Percentiles rank a stretch among this genome's conserved stretches.
phyloP scores from a whole-genome alignment of 805 yeast genomes.

The Pichia cephalocereana region DNA sequence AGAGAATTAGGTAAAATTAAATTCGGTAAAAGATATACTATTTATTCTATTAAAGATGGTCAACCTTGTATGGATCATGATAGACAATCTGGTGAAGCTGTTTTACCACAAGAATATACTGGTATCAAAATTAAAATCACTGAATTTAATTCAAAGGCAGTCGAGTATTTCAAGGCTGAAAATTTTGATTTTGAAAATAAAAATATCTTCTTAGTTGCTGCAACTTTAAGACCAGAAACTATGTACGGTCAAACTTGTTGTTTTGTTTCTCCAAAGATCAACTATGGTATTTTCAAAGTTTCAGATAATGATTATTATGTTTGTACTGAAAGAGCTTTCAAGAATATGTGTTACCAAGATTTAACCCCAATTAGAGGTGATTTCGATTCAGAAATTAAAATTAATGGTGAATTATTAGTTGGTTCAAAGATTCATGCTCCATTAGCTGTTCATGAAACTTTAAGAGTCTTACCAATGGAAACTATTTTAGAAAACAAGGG shows the following conservation, averaged over 20 bases:
- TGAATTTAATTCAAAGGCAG: conserved; percentile 50
- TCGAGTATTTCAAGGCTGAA: conserved; percentile 42
- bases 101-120: conserved; percentile 91
- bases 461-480: conserved; percentile 94
- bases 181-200: conserved; percentile 41
- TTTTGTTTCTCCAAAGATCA: conserved; percentile 91
- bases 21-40: conserved; percentile 96
- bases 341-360: conserved; percentile 94
- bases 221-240: conserved; percentile 97
- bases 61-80: conserved; percentile 99
- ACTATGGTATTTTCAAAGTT: conserved; percentile 84
- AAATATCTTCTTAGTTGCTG: conserved; percentile 81
- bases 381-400: conserved; percentile 46
- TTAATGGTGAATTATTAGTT: conserved; percentile 66
- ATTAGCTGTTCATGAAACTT: conserved; percentile 53
- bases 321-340: conserved; percentile 91
- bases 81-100: conserved; percentile 95
- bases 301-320: conserved; percentile 68
- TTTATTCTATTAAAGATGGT: conserved; percentile 95
- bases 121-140: conserved; percentile 78
- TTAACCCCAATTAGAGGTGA: conserved; percentile 83
- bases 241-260: conserved; percentile 99
- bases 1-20: conserved; percentile 84
- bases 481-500: conserved; percentile 92
- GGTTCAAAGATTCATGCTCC: conserved; percentile 90